A percentile compares a stretch with the other conserved stretches of the same genome.
phyloP scores from a whole-genome alignment of 1,284 basidiomycete genomes.

The Malassezia sympodialis region DNA sequence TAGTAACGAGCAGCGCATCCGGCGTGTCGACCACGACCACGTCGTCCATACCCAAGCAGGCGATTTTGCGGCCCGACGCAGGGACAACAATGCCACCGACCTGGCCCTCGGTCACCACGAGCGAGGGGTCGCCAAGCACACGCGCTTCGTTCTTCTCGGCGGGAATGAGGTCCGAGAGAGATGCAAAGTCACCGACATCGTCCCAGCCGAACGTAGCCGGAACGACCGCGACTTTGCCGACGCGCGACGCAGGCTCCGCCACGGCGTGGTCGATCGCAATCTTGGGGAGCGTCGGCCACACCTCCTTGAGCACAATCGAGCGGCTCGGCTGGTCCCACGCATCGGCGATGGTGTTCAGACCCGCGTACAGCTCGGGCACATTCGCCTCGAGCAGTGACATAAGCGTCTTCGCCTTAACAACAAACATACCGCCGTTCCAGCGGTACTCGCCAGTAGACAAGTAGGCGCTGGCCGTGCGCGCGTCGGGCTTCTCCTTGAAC shows the following conservation, averaged over 20 bases:
- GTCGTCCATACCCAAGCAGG: constrained; percentile 47
- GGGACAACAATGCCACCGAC: constrained; percentile 45
- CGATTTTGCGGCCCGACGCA: constrained; percentile 37
- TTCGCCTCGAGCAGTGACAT: constrained; percentile 32
- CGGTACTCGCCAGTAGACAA: constrained; percentile 44
- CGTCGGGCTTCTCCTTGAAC: constrained; percentile 49
- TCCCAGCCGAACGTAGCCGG: constrained; percentile 49
- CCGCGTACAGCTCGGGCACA: constrained; percentile 39
- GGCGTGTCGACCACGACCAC: constrained; percentile 47
- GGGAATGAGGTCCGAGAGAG: constrained; percentile 42
- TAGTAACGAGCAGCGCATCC: constrained; percentile 44
- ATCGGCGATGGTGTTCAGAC: constrained; percentile 35
- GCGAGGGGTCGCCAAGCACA: constrained; percentile 36
- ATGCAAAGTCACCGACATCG: constrained; percentile 46
- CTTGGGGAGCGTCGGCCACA: constrained; percentile 44
- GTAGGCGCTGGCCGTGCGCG: constrained; percentile 42
- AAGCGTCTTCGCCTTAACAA: constrained; percentile 42
- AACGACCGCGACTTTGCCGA: constrained; percentile 44
- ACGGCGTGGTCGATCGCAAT: constrained; percentile 48
- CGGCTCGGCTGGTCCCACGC: constrained; percentile 36
- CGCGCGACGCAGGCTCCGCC: constrained; percentile 43
- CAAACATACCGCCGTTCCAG: constrained; percentile 49
- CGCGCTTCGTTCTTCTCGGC: constrained; percentile 46
- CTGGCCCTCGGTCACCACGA: constrained; percentile 44
- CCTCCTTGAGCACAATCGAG: constrained; percentile 22